Conservation (phyloP, 805 yeast species). For the Yamadazyma scolyti region DNA sequence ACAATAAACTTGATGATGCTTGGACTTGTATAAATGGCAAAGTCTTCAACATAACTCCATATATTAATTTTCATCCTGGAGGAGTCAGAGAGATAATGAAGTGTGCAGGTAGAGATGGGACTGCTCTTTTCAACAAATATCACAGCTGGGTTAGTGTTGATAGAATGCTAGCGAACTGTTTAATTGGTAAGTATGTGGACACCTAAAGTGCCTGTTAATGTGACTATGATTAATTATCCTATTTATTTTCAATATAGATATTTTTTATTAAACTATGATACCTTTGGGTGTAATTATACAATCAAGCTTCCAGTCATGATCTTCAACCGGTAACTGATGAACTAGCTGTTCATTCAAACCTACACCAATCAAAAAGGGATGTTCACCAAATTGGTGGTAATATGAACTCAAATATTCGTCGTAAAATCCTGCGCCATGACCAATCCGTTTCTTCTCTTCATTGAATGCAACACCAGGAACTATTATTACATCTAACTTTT, state of each 20-base stretch:
- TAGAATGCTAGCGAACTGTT: conserved; percentile 71
- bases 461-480: conserved; percentile 88
- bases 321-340: conserved; percentile 49
- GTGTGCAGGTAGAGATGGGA: conserved; percentile 83
- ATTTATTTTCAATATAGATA: no score
- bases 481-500: conserved; percentile 66
- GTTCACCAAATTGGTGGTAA: conserved; percentile 13
- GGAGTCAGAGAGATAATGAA: conserved; percentile 75
- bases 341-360: conserved; percentile 66
- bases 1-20: conserved; percentile 60
- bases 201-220: no score
- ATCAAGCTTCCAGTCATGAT: conserved; percentile 62
- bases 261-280: not conserved
- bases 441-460: conserved; percentile 51
- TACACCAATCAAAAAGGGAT: conserved; percentile 55
- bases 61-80: conserved; percentile 88
- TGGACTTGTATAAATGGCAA: conserved; percentile 83
- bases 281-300: conserved; percentile 40
- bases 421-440: conserved; percentile 93
- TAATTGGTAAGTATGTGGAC: conserved; percentile 56
- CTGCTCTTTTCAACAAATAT: conserved; percentile 67
- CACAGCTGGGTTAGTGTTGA: conserved; percentile 79
- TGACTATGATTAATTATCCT: not conserved
- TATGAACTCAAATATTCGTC: conserved; percentile 52
- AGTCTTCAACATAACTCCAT: conserved; percentile 84